A percentile compares a stretch with the other conserved stretches of the same genome.
These are phyloP conservation scores for Crucibulum laeve DNA, from an alignment of 768 basidiomycete genomes.

Conservation along the genomic window DNA sequence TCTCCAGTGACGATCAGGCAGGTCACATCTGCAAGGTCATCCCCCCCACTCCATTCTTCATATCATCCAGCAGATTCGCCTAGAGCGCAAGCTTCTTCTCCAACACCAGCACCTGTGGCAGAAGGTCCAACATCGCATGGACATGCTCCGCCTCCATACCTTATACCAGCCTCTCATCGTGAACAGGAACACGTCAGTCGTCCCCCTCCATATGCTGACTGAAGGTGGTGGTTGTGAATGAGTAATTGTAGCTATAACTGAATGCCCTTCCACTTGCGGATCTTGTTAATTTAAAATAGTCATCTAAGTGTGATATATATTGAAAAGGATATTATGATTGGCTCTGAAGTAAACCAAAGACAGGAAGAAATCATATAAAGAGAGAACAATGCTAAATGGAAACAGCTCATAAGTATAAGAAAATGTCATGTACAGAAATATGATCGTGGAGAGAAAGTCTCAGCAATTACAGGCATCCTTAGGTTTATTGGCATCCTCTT, in stretches of 20 bases:
- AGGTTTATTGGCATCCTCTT: slow-evolving; percentile 59
- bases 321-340: slow-evolving; percentile 12
- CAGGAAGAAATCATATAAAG: slow-evolving; percentile 8
- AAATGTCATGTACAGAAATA: slow-evolving; percentile 15
- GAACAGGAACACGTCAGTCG: slow-evolving; percentile 50
- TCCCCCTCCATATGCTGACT: slow-evolving; percentile 65
- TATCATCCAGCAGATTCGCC: slow-evolving; percentile 25
- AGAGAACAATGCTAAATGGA: slow-evolving; percentile 21
- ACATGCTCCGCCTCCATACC: slow-evolving; percentile 78
- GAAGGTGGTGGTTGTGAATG: too few species aligned
- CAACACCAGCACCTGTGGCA: slow-evolving; percentile 24
- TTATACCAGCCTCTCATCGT: slow-evolving; percentile 45
- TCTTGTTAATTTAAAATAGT: slow-evolving; percentile 1
- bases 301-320: slow-evolving; percentile 14
- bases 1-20: slow-evolving; percentile 36
- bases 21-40: slow-evolving; percentile 27
- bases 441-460: slow-evolving; percentile 17
- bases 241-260: too few species aligned
- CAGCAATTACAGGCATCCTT: slow-evolving; percentile 84
- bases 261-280: too few species aligned
- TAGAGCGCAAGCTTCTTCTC: slow-evolving; percentile 18
- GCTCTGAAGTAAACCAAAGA: slow-evolving; percentile 12
- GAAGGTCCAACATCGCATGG: slow-evolving; percentile 37
- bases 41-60: slow-evolving; percentile 25
- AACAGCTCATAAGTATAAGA: slow-evolving; percentile 9